These are phyloP conservation scores for Scheffersomyces segobiensis DNA, from an alignment of 1,139 yeast species.

Conservation along the genomic window DNA sequence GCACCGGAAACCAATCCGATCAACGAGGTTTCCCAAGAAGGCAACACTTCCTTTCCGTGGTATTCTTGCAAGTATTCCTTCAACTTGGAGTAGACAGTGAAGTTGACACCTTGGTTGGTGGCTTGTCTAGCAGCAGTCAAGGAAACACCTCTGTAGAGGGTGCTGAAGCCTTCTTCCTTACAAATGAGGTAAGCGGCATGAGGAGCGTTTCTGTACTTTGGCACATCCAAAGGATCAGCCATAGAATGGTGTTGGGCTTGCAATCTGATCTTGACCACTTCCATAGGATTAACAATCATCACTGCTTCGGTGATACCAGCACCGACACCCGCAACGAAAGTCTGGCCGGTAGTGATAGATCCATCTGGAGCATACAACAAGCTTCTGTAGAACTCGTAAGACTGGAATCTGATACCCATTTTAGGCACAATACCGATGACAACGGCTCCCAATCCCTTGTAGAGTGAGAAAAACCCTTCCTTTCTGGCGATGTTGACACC, in stretches of 20 bases:
- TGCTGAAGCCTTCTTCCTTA: slow-evolving; percentile 86
- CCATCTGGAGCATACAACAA: slow-evolving; percentile 68
- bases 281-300: slow-evolving; percentile 93
- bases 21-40: slow-evolving; percentile 91
- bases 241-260: slow-evolving; percentile 94
- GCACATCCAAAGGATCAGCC: slow-evolving; percentile 76
- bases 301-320: slow-evolving; percentile 98
- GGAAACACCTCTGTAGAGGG: slow-evolving; percentile 92
- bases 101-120: slow-evolving; percentile 97
- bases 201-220: slow-evolving; percentile 90
- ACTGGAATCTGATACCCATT: slow-evolving; percentile 95
- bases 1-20: slow-evolving; percentile 95
- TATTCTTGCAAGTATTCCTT: slow-evolving; percentile 69
- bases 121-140: slow-evolving; percentile 98
- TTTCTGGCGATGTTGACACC: slow-evolving; percentile 76
- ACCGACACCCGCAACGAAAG: slow-evolving; percentile 92
- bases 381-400: slow-evolving; percentile 85
- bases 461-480: slow-evolving; percentile 83
- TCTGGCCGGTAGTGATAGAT: slow-evolving; percentile 64
- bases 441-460: slow-evolving; percentile 96
- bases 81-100: slow-evolving; percentile 88
- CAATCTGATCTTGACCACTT: slow-evolving; percentile 91
- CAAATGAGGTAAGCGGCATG: slow-evolving; percentile 86
- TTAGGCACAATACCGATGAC: slow-evolving; percentile 97
- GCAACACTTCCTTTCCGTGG: slow-evolving; percentile 66